These are phyloP conservation scores for Cladosporium sp. DNA, from an alignment of 2,329 filamentous ascomycete species.

Conservation along the genomic window DNA sequence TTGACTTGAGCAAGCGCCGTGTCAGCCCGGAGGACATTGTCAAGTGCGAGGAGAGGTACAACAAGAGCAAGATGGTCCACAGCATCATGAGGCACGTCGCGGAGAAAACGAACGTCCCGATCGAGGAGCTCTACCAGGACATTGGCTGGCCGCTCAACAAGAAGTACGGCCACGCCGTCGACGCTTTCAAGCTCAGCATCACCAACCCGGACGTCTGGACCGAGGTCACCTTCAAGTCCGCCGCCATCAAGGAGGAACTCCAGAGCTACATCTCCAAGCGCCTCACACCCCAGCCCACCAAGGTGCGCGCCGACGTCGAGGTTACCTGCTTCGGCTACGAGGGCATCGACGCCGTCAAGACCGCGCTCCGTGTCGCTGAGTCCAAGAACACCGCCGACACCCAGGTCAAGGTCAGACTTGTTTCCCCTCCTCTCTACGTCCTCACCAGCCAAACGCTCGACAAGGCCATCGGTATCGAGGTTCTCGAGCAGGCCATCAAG, in stretches of 20 bases:
- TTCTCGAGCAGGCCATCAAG: slow-evolving; percentile 84
- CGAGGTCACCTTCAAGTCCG: slow-evolving; percentile 84
- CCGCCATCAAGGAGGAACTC: slow-evolving; percentile 82
- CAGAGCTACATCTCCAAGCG: slow-evolving; percentile 96
- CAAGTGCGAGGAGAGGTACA: slow-evolving; percentile 98
- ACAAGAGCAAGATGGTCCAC: slow-evolving; percentile 99
- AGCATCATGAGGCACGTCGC: slow-evolving; percentile 98
- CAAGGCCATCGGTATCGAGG: slow-evolving; percentile 80
- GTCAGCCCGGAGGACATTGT: slow-evolving; percentile 96
- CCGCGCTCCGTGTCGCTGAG: slow-evolving; percentile 85
- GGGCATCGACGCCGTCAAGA: slow-evolving; percentile 97
- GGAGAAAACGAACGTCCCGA: slow-evolving; percentile 92
- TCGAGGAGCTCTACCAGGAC: slow-evolving; percentile 88
- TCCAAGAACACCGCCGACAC: slow-evolving; percentile 87
- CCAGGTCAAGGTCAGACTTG: slow-evolving; percentile 96
- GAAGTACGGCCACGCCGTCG: slow-evolving; percentile 93
- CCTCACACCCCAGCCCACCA: slow-evolving; percentile 95
- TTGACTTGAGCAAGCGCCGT: slow-evolving; percentile 97
- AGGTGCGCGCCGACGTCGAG: slow-evolving; percentile 96
- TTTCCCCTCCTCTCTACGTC: slow-evolving; percentile 96
- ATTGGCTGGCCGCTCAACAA: slow-evolving; percentile 98
- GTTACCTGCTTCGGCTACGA: slow-evolving; percentile 91
- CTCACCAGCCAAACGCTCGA: slow-evolving; percentile 94
- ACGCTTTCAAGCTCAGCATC: slow-evolving; percentile 98
- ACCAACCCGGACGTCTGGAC: slow-evolving; percentile 97